Base-by-base conservation (phyloP, 768 basidiomycete species). In the Pulveroboletus sp. region DNA sequence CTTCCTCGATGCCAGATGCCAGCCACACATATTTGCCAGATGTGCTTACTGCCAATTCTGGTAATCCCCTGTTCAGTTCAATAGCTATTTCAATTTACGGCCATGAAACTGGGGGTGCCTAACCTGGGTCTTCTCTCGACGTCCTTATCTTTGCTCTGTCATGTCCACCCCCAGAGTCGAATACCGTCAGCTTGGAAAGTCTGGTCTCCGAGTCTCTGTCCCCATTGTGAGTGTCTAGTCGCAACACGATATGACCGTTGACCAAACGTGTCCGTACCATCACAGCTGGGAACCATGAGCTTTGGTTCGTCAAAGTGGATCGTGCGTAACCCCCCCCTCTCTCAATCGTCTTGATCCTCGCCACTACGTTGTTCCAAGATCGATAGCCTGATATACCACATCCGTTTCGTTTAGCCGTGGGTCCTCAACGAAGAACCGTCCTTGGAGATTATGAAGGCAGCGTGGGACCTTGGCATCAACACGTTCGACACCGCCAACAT, bases 371-470 rank as follows among this genome's bases (percentile, higher is more conserved):
- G 21, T 21, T 21, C 21, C 21, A 21, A 21, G 21, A 21, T 21
- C 21, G 30, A 12, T 18, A 6, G 1, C 11, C 33, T 45, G 5
- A 35, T 27, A 7, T n/a, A n/a, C 5, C n/a, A 35, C 3, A 27
- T 8, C 24, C 0, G 15, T 11, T 9, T 10, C 6, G 28, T 47
- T 30, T 28, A 63, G 54, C 12, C 59, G n/a, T 66, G 66, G 61
- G 57, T 69, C n/a, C 51, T 66, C 6, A 62, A 55, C 1, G 67
- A 67, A 46, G 63, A 57, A 2, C 48, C 68, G 15, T 63, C 68
- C 0, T 46, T 68, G n/a, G 51, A 60, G 40, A 58, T 74, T 49
- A 47, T 75, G 42, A 72, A 73, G 50, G 60, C 63, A 10, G 75
- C 75, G 4, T 74, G 63, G 62, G 8, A 28, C 8, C 8, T 28